Conservation (phyloP, 306 rosid species). For the Arachis stenosperma region DNA sequence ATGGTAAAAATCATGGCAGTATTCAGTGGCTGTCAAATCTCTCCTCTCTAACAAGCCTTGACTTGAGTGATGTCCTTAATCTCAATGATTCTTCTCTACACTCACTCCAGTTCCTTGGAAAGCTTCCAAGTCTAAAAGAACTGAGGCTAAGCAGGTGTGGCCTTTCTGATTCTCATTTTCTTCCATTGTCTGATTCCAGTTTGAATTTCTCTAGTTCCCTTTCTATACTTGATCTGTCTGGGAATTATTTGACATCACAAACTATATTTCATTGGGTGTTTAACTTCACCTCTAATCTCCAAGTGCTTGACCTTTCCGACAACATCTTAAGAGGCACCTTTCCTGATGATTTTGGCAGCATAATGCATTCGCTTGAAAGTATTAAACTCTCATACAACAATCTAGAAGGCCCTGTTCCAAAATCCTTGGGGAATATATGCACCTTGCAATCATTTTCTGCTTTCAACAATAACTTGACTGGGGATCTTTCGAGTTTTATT, state of each 20-base stretch:
- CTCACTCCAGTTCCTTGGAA: neutral
- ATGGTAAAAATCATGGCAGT: neutral
- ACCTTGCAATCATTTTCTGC: neutral
- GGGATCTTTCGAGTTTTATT: constrained; percentile 6
- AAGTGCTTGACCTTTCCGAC: rapidly evolving
- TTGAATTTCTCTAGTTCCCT: constrained; percentile 25
- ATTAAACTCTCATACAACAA: rapidly evolving
- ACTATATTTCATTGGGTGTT: neutral
- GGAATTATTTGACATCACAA: neutral
- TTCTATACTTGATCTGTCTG: neutral
- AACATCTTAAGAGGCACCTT: constrained; percentile 4
- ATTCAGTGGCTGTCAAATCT: constrained; percentile 6
- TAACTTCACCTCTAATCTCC: constrained; percentile 16
- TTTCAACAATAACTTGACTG: neutral
- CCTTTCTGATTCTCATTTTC: constrained; percentile 9
- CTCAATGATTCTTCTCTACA: neutral
- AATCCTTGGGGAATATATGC: constrained; percentile 31
- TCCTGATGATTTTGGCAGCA: constrained; percentile 24
- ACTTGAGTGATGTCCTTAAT: neutral
- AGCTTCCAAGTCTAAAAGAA: neutral
- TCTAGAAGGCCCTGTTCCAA: constrained; percentile 7
- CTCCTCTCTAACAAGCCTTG: constrained; percentile 1
- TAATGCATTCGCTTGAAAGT: neutral
- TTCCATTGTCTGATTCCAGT: neutral
- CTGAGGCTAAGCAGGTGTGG: neutral